phyloP scores from a whole-genome alignment of 805 yeast genomes.

The Ogataea pilisensis region DNA sequence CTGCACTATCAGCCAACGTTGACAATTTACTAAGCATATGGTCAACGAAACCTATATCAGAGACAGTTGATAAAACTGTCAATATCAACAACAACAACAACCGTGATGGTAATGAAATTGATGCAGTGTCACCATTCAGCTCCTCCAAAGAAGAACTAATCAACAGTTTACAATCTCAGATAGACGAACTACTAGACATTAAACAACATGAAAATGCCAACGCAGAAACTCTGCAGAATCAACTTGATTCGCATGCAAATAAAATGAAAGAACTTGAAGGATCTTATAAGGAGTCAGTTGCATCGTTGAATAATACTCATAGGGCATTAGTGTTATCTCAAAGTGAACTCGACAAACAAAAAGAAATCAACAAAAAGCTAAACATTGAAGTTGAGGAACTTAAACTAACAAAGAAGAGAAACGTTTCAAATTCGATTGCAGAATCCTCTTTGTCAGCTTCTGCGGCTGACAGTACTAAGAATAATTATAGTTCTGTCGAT shows the following conservation, averaged over 20 bases:
- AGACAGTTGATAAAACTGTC: slow-evolving; percentile 7
- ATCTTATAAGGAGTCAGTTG: slow-evolving; percentile 67
- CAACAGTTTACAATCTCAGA: slow-evolving; percentile 46
- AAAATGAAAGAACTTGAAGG: slow-evolving; percentile 44
- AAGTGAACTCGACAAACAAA: slow-evolving; percentile 61
- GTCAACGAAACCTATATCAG: slow-evolving; percentile 5
- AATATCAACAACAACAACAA: neutral
- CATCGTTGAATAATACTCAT: slow-evolving; percentile 68
- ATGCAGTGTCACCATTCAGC: neutral
- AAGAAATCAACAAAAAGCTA: slow-evolving; percentile 50
- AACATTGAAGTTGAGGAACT: slow-evolving; percentile 67
- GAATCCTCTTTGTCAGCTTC: slow-evolving; percentile 2
- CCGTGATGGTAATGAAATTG: neutral
- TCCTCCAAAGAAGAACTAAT: slow-evolving; percentile 11
- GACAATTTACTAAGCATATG: slow-evolving; percentile 16
- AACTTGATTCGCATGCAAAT: slow-evolving; percentile 23
- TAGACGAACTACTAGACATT: slow-evolving; percentile 49
- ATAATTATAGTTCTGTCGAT: neutral
- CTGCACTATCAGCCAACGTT: slow-evolving; percentile 11
- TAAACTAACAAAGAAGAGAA: slow-evolving; percentile 36
- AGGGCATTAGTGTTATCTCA: slow-evolving; percentile 72
- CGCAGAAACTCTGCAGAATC: slow-evolving; percentile 31
- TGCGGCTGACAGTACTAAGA: neutral
- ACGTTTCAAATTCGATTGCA: slow-evolving; percentile 11
- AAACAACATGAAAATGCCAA: slow-evolving; percentile 33